Evolutionary conservation across 2,329 filamentous ascomycete species (phyloP).

Genomic region (Magnaporthales sp.): DNA sequence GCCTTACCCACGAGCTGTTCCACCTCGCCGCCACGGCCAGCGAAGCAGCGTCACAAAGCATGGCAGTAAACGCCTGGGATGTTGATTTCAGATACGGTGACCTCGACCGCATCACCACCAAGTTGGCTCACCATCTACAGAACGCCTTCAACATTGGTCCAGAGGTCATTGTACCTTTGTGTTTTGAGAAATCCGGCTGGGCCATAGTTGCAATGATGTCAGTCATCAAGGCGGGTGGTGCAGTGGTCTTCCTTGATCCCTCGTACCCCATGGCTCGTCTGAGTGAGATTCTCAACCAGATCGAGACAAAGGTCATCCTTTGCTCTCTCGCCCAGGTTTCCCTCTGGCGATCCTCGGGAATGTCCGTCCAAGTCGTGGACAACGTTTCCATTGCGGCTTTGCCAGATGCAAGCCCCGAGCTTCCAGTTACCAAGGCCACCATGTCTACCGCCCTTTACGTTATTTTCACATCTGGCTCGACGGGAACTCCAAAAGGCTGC

Average conservation of each 20-base stretch:
- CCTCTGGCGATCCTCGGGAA: neutral
- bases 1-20: neutral
- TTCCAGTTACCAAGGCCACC: constrained; percentile 54
- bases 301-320: constrained; percentile 8
- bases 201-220: constrained; percentile 13
- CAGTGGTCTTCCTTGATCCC: constrained; percentile 14
- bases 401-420: neutral
- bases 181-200: constrained; percentile 15
- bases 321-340: constrained; percentile 8
- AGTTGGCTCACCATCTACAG: constrained; percentile 10
- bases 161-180: constrained; percentile 12
- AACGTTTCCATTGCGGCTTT: neutral
- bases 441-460: constrained; percentile 30
- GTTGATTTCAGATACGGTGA: constrained; percentile 11
- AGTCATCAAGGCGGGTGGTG: constrained; percentile 18
- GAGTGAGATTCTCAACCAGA: constrained; percentile 5
- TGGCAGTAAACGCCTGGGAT: constrained; percentile 13
- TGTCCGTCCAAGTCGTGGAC: neutral
- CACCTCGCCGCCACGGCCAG: neutral
- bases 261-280: constrained; percentile 11
- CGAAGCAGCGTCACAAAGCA: neutral
- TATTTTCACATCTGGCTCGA: constrained; percentile 50
- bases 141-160: constrained; percentile 9
- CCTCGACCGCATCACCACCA: constrained; percentile 9
- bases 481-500: constrained; percentile 44